phyloP scores from a whole-genome alignment of 345 rosid species.

The Brassica nigra region DNA sequence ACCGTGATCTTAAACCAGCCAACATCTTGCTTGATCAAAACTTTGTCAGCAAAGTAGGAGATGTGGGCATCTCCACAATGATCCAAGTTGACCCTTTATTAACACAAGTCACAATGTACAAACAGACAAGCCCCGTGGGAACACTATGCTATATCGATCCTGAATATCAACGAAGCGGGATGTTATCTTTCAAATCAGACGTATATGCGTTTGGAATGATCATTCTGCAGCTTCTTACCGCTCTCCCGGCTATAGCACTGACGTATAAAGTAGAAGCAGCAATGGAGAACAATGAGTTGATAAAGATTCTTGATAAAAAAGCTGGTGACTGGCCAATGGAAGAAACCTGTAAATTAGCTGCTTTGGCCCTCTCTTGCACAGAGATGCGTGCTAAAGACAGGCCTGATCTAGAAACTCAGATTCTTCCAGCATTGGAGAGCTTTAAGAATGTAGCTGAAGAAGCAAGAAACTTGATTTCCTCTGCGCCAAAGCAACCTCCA shows the following conservation, averaged over 20 bases:
- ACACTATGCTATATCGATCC: constrained; percentile 89
- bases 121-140: constrained; percentile 72
- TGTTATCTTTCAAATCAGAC: constrained; percentile 71
- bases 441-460: constrained; percentile 55
- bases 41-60: constrained; percentile 89
- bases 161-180: constrained; percentile 84
- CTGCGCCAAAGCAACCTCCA: constrained; percentile 43
- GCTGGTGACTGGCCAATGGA: constrained; percentile 80
- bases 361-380: constrained; percentile 64
- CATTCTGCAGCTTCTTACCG: constrained; percentile 78
- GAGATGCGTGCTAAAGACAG: constrained; percentile 72
- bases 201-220: constrained; percentile 84
- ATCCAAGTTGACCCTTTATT: constrained; percentile 44
- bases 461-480: constrained; percentile 38
- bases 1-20: constrained; percentile 88
- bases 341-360: constrained; percentile 62
- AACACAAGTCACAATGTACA: constrained; percentile 41
- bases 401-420: constrained; percentile 51
- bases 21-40: constrained; percentile 81
- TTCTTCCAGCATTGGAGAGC: constrained; percentile 70
- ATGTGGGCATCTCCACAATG: constrained; percentile 79
- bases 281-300: constrained; percentile 43
- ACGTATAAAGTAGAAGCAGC: constrained; percentile 66
- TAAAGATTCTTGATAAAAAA: constrained; percentile 57
- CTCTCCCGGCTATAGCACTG: constrained; percentile 73